Base-by-base conservation (phyloP, 306 rosid species). In the Glycine tomentella region DNA sequence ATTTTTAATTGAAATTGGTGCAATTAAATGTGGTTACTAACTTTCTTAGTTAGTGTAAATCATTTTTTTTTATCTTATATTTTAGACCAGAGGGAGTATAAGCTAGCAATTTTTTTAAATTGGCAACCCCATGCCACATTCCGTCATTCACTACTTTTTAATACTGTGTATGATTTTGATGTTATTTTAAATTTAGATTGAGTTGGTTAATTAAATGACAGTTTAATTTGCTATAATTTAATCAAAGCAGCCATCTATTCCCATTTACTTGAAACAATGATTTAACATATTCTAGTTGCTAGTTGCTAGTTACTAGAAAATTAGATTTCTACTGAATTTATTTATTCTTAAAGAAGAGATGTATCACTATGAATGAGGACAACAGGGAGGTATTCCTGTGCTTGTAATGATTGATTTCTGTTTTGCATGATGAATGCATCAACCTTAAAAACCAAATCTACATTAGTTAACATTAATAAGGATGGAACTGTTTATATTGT, bases 341-440 rank as follows among this genome's bases (percentile, higher is more conserved):
- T 9, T 58, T 8, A 33, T 61, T 9, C 9, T 3, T 3, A 20
- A 75, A 9, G 42, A 52, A 34, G 63, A 8, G 33, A 31, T 53
- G 16, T 53, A 36, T 53, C 34, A 15, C 44, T 48, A 34, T 40
- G 3, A 38, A 73, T 10, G 12, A 44, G 34, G 66, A 53, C 14
- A 55, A 12, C 58, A 20, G 57, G 48, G n/a, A 16, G 57, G 45
- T 17, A 14, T 55, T 68, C 68, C 58, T 42, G n/a, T 68, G 49
- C 49, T 31, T 56, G n/a, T 63, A 16, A 42, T 55, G 48, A 53
- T 55, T 67, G 55, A 51, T 67, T 34, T 72, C 45, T 16, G 56
- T 49, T 7, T 62, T 44, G 9, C 31, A 46, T 15, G 40, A 73
- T 70, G 40, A 58, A 5, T 56, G 16, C 58, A 38, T 70, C 53